These are phyloP conservation scores for Protomyces lactucae-debilis DNA, from an alignment of 1,139 yeast genomes.

Conservation along the genomic window DNA sequence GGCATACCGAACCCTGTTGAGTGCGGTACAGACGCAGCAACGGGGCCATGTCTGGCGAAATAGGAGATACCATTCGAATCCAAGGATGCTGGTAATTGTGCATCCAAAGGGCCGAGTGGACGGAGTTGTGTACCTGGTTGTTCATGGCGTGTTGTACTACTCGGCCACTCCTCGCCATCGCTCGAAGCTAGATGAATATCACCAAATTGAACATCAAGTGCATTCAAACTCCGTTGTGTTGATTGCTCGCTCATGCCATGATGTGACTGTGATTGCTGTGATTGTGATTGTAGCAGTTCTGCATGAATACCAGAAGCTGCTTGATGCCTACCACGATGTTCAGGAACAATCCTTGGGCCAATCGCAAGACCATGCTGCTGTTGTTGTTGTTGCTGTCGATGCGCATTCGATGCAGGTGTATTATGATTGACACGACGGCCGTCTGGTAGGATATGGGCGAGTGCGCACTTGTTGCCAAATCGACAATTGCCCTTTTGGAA, in stretches of 20 bases:
- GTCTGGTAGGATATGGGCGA: slow-evolving; percentile 59
- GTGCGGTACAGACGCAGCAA: slow-evolving; percentile 34
- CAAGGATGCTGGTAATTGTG: slow-evolving; percentile 33
- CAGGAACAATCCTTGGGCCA: slow-evolving; percentile 19
- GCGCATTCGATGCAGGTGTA: background rate
- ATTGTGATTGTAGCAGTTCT: slow-evolving; percentile 13
- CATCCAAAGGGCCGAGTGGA: slow-evolving; percentile 31
- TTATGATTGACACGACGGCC: slow-evolving; percentile 57
- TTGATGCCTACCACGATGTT: background rate
- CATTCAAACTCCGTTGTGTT: background rate
- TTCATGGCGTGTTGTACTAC: background rate
- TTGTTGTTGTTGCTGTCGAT: background rate
- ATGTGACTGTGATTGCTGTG: background rate
- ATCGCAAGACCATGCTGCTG: background rate
- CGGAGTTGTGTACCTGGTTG: background rate
- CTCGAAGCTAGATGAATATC: background rate
- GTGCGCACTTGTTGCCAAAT: slow-evolving; percentile 28
- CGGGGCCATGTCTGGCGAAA: slow-evolving; percentile 34
- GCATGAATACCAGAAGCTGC: slow-evolving; percentile 19
- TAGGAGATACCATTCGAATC: slow-evolving; percentile 34
- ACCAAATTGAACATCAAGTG: background rate
- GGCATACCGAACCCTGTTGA: slow-evolving; percentile 30
- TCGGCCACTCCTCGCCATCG: background rate
- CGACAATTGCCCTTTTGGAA: slow-evolving; percentile 29
- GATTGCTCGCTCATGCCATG: too few species aligned